These are phyloP conservation scores for Pseudoscleropodium purum DNA, from an alignment of 225 moss, liverwort and hornwort species.

Conservation along the genomic window DNA sequence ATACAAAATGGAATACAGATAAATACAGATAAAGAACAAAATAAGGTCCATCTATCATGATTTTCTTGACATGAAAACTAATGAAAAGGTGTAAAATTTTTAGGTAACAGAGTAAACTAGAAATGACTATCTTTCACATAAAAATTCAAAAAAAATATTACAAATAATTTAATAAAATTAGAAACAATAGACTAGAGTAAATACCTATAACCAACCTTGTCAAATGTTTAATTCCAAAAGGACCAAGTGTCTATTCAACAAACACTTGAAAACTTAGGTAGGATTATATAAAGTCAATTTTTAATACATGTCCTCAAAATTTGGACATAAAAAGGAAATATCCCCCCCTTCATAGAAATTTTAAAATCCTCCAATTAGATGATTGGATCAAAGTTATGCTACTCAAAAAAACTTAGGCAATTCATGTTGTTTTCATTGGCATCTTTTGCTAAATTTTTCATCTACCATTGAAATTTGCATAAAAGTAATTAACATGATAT, in stretches of 20 bases:
- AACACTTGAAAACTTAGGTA: neutral
- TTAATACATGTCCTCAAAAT: neutral
- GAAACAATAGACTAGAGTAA: neutral
- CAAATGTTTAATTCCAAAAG: neutral
- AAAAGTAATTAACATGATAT: neutral
- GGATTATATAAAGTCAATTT: neutral
- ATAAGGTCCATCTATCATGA: neutral
- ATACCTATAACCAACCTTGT: neutral
- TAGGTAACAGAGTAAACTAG: rapidly evolving
- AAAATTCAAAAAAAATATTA: neutral
- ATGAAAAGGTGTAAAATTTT: neutral
- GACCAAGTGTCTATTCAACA: rapidly evolving
- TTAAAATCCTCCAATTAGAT: rapidly evolving
- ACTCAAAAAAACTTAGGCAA: rapidly evolving
- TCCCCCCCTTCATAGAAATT: neutral
- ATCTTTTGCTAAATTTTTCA: neutral
- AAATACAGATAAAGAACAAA: neutral
- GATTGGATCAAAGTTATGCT: neutral
- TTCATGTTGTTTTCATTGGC: neutral
- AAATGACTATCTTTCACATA: neutral
- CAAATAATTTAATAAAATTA: neutral
- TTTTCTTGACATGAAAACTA: too few relatives aligned
- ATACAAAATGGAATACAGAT: neutral
- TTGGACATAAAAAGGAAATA: neutral
- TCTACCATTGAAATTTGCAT: neutral